Conservation (phyloP, 116 monocot genomes). For the Trichopus zeylanicus region DNA sequence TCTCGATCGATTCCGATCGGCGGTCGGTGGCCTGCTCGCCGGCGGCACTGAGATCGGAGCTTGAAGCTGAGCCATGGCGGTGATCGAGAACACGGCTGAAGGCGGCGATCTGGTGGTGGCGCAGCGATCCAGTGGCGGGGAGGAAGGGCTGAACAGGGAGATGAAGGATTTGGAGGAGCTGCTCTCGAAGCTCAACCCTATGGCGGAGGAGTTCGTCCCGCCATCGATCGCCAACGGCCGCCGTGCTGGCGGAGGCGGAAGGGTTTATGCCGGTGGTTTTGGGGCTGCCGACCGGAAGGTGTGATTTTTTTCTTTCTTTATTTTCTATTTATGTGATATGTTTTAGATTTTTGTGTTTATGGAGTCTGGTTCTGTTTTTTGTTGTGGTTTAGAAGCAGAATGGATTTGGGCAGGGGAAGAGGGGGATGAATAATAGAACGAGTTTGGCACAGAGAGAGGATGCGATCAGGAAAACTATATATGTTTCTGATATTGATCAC, state of each 20-base stretch:
- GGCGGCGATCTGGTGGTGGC: too few relatives aligned
- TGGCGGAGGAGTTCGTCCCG: slow-evolving; percentile 55
- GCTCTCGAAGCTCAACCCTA: slow-evolving; percentile 46
- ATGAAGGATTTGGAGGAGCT: slow-evolving; percentile 41
- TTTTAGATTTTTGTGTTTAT: neutral
- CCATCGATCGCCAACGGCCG: slow-evolving; percentile 4
- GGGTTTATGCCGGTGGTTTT: neutral
- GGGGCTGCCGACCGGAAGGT: neutral
- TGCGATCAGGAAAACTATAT: slow-evolving; percentile 58
- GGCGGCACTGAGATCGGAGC: too few relatives aligned
- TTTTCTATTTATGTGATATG: too few relatives aligned
- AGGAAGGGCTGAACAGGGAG: neutral
- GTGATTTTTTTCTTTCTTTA: too few relatives aligned
- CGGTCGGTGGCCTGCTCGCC: too few relatives aligned
- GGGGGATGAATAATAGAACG: slow-evolving; percentile 46
- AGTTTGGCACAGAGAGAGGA: slow-evolving; percentile 59
- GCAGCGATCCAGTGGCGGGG: too few relatives aligned
- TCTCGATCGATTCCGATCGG: too few relatives aligned
- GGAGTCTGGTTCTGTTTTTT: neutral
- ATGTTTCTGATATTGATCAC: slow-evolving; percentile 78
- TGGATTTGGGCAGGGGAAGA: slow-evolving; percentile 28
- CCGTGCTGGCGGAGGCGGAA: neutral
- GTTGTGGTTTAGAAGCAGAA: slow-evolving; percentile 12
- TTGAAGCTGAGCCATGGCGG: too few relatives aligned
- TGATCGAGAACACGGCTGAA: too few relatives aligned